Evolutionary conservation across 2,329 filamentous ascomycete species (phyloP).

Genomic region (Microsporum audouinii): DNA sequence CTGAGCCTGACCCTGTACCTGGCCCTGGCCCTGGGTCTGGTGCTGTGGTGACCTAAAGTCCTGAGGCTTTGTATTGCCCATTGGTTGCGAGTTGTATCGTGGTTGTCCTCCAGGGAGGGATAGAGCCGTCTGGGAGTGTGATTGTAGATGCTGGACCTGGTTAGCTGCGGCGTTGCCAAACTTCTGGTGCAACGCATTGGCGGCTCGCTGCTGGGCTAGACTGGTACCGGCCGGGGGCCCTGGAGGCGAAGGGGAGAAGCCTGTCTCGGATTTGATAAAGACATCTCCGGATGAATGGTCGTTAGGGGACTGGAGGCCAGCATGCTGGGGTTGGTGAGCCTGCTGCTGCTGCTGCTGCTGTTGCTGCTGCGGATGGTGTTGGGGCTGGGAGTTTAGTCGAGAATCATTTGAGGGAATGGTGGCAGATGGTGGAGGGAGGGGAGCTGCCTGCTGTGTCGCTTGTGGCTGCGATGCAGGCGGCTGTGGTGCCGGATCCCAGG

Average conservation of each 20-base stretch:
- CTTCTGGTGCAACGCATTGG: conserved; percentile 40
- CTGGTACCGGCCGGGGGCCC: conserved; percentile 14
- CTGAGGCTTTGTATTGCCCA: not conserved
- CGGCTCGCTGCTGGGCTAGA: conserved; percentile 44
- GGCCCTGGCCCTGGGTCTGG: conserved; percentile 26
- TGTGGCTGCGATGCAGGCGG: conserved; percentile 34
- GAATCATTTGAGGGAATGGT: conserved; percentile 35
- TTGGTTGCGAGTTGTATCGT: conserved; percentile 9
- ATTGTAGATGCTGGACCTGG: conserved; percentile 35
- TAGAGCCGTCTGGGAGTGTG: conserved; percentile 29
- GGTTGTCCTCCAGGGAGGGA: conserved; percentile 27
- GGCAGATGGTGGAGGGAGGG: conserved; percentile 29
- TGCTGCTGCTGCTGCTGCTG: conserved; percentile 20
- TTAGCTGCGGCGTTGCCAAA: conserved; percentile 33
- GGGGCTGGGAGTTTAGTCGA: conserved; percentile 23
- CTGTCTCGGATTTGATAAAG: conserved; percentile 45
- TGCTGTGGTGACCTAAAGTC: conserved; percentile 9
- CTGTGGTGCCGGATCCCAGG: conserved; percentile 84
- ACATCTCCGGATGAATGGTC: conserved; percentile 20
- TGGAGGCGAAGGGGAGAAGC: conserved; percentile 25
- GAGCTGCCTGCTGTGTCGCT: conserved; percentile 21
- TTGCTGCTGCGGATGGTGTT: conserved; percentile 24
- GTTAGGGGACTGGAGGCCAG: conserved; percentile 24
- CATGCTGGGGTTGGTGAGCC: conserved; percentile 26
- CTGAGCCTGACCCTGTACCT: conserved; percentile 30